These are phyloP conservation scores for Colletotrichum navitas DNA, from an alignment of 2,329 filamentous ascomycete species.

Conservation along the genomic window DNA sequence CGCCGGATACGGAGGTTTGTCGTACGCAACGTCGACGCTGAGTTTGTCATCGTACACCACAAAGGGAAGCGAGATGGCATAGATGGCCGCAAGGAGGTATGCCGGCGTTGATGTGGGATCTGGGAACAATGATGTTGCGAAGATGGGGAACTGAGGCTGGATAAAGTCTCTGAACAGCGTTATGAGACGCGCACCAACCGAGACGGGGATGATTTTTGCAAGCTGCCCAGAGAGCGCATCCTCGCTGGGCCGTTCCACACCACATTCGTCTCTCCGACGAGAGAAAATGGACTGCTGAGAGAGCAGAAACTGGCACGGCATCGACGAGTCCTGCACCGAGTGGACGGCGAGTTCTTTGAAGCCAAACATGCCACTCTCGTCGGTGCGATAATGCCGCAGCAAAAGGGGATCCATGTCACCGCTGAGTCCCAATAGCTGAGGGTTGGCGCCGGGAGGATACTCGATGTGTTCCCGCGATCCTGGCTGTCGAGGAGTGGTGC, in stretches of 20 bases:
- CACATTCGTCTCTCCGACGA: slow-evolving; percentile 38
- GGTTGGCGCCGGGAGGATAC: slow-evolving; percentile 15
- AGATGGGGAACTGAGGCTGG: slow-evolving; percentile 13
- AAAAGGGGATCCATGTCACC: slow-evolving; percentile 44
- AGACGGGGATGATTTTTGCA: background rate
- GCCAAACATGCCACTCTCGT: slow-evolving; percentile 40
- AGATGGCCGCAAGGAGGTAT: slow-evolving; percentile 40
- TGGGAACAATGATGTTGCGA: background rate
- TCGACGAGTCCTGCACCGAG: slow-evolving; percentile 32
- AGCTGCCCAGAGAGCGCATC: background rate
- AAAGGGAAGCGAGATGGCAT: slow-evolving; percentile 43
- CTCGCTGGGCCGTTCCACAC: slow-evolving; percentile 13
- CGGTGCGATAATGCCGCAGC: slow-evolving; percentile 36
- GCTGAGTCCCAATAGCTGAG: slow-evolving; percentile 29
- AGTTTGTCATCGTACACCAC: slow-evolving; percentile 44
- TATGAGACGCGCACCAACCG: slow-evolving; percentile 16
- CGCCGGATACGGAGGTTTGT: slow-evolving; percentile 41
- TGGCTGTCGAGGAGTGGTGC: background rate
- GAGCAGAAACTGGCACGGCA: slow-evolving; percentile 41
- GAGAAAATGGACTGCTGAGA: slow-evolving; percentile 41
- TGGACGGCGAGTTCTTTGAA: slow-evolving; percentile 45
- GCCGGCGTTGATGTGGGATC: slow-evolving; percentile 7
- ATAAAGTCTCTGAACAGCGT: slow-evolving; percentile 16
- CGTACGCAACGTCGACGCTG: slow-evolving; percentile 44
- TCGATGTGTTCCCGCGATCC: background rate